These are phyloP conservation scores for Irineochytrium annulatum DNA, from an alignment of 192 early-diverging fungal species.

Conservation along the genomic window DNA sequence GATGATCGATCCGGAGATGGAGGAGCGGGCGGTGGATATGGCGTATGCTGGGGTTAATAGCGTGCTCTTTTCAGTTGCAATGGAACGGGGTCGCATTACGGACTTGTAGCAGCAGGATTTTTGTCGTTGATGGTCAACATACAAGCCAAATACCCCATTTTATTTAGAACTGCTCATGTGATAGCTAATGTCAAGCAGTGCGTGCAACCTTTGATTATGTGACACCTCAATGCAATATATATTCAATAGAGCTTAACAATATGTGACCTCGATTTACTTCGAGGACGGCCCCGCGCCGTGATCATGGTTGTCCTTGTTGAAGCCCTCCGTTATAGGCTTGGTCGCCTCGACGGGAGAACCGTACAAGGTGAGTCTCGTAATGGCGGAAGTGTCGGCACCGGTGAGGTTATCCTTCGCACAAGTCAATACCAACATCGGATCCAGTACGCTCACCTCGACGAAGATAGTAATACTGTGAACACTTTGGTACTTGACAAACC, in stretches of 20 bases:
- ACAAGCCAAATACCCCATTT: too few species aligned
- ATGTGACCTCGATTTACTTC: too few species aligned
- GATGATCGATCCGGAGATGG: neutral
- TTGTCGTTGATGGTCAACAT: too few species aligned
- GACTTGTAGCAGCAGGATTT: too few species aligned
- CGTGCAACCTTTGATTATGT: too few species aligned
- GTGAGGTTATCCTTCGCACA: slow-evolving; percentile 86
- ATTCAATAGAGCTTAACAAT: too few species aligned
- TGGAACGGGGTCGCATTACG: neutral
- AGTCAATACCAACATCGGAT: too few species aligned
- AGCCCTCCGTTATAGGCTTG: slow-evolving; percentile 48
- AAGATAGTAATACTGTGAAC: slow-evolving; percentile 71
- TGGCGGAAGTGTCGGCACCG: slow-evolving; percentile 73
- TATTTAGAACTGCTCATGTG: too few species aligned
- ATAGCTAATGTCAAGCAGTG: too few species aligned
- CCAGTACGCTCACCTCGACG: too few species aligned
- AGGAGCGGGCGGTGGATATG: neutral
- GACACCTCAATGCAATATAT: too few species aligned
- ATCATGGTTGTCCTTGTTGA: slow-evolving; percentile 36
- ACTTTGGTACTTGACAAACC: slow-evolving; percentile 93
- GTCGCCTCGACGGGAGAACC: slow-evolving; percentile 65
- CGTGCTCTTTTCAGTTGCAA: neutral
- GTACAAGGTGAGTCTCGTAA: slow-evolving; percentile 76
- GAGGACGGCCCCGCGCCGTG: too few species aligned
- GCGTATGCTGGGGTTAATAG: neutral